phyloP scores from a whole-genome alignment of 2,329 filamentous ascomycete genomes.

The Diplodia mutila region DNA sequence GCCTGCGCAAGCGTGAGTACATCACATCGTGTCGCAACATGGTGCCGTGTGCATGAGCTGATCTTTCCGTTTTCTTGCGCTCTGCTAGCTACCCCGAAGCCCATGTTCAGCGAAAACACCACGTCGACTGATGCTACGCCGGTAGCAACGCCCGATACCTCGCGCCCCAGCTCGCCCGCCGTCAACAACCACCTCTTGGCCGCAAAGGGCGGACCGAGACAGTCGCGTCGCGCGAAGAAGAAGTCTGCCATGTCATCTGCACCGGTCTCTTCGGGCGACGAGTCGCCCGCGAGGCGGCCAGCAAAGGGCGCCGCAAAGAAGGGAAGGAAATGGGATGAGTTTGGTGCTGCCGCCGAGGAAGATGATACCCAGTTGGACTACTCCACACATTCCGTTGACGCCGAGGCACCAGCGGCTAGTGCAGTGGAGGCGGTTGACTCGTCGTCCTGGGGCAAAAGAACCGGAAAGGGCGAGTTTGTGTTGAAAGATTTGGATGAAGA shows the following conservation, averaged over 20 bases:
- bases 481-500: constrained; percentile 92
- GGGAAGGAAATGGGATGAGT: constrained; percentile 88
- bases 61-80: neutral
- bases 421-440: constrained; percentile 75
- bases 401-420: constrained; percentile 49
- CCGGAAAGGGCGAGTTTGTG: constrained; percentile 87
- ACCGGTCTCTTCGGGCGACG: constrained; percentile 81
- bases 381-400: constrained; percentile 66
- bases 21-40: constrained; percentile 70
- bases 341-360: constrained; percentile 84
- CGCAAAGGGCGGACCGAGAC: constrained; percentile 71
- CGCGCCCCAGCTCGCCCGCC: constrained; percentile 76
- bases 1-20: constrained; percentile 54
- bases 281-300: constrained; percentile 59
- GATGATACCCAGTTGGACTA: constrained; percentile 84
- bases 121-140: constrained; percentile 72
- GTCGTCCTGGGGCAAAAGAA: constrained; percentile 82
- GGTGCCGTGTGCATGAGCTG: neutral
- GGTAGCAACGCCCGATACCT: constrained; percentile 71
- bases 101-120: constrained; percentile 33
- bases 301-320: constrained; percentile 69
- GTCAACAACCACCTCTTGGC: constrained; percentile 68
- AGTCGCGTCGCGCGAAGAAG: constrained; percentile 80
- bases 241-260: constrained; percentile 58
- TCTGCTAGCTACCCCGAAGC: constrained; percentile 32